phyloP scores from a whole-genome alignment of 306 rosid species.

The Hippophae gyantsensis region DNA sequence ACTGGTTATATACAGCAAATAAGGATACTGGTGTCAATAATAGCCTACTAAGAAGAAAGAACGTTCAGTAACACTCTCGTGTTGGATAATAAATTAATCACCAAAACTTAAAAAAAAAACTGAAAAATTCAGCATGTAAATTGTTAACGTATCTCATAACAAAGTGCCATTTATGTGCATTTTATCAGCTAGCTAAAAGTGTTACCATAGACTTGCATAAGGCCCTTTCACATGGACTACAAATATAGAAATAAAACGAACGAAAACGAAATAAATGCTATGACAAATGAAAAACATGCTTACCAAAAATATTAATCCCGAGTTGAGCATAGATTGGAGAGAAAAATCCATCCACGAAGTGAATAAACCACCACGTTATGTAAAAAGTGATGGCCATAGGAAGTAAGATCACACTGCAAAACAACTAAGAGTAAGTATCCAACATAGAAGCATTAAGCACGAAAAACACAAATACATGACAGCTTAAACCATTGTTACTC shows the following conservation, averaged over 20 bases:
- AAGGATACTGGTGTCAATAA: neutral
- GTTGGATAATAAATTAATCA: too few species aligned
- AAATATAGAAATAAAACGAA: neutral
- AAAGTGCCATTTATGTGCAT: neutral
- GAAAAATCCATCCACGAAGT: slow-evolving; percentile 84
- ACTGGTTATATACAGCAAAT: neutral
- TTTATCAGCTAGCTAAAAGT: neutral
- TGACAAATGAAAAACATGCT: slow-evolving; percentile 14
- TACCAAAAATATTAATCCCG: slow-evolving; percentile 82
- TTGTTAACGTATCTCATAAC: too few species aligned
- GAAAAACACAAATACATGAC: neutral
- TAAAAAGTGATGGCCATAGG: slow-evolving; percentile 90
- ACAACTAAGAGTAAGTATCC: slow-evolving; percentile 20
- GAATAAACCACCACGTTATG: slow-evolving; percentile 92
- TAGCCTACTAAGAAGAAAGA: neutral
- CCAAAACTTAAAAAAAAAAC: too few species aligned
- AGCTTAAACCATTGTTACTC: too few species aligned
- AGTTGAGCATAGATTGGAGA: slow-evolving; percentile 85
- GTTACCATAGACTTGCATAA: neutral
- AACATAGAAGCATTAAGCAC: slow-evolving; percentile 3
- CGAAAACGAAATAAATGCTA: neutral
- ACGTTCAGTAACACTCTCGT: neutral
- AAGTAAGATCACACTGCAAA: slow-evolving; percentile 80
- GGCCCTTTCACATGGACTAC: neutral
- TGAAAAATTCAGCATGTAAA: too few species aligned